Evolutionary conservation across 2,329 filamentous ascomycete species (phyloP), one percentile per base, ranked within the genome.

Genomic region (Fusarium begoniae): DNA sequence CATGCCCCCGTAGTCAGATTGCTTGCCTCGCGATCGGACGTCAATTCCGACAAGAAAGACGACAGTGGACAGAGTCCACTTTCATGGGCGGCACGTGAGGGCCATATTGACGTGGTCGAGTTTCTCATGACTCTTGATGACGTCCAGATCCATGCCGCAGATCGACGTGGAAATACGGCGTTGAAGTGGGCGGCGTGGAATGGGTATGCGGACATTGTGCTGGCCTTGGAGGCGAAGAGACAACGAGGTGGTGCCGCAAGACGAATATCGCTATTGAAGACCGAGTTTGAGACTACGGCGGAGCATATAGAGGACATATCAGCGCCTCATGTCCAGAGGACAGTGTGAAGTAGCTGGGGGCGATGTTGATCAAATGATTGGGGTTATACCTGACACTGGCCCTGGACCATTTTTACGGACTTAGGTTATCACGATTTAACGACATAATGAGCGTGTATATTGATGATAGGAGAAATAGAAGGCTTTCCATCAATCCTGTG

Each of bases 321-420:
- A 8, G 45, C 45, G 6, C 20, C 45, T 22, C 45, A 48, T 30
- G 45, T n/a, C 6, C 20, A 30, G 22, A 8, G 14, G 13, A 17
- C 20, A 30, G 8, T 22, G 45, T 30, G 20, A 48, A 30, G 26
- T 11, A 28, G 9, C 10, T 28, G 18, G 18, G 24, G 8, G 18
- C 12, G 44, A 22, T 22, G 12, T 15, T 15, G 26, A 22, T 48
- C 17, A 17, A 22, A 48, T 47, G 24, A 47, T 26, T 26, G 24
- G 44, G 24, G 14, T 14, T 26, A 4, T 20, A 26, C 10, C 6
- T 14, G 44, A 26, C 24, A 14, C 8, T 14, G 5, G n/a, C 44
- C 5, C 2, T 28, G 44, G 44, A 45, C 8, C 5, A 26, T 5
- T 26, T 45, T 26, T 0, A 2, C 0, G 18, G 18, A 28, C 18